phyloP scores from a whole-genome alignment of 108 stramenopile species.

The Asterionellopsis glacialis region DNA sequence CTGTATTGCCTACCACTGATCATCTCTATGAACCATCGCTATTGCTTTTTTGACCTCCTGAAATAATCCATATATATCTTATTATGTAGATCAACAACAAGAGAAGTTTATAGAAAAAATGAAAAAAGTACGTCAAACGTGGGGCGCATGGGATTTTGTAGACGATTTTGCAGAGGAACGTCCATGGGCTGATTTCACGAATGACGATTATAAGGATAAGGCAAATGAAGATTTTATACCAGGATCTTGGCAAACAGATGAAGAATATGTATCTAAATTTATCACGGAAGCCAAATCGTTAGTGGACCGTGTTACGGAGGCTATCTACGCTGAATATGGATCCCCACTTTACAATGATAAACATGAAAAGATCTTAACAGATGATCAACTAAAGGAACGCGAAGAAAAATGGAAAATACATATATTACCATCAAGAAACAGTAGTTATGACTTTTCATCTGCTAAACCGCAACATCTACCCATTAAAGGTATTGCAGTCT shows the following conservation, averaged over 20 bases:
- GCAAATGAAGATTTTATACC: conserved; percentile 22
- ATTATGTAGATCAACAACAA: conserved; percentile 17
- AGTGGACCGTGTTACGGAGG: conserved; percentile 39
- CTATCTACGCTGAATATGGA: conserved; percentile 48
- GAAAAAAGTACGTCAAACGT: conserved; percentile 20
- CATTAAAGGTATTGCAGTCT: conserved; percentile 4
- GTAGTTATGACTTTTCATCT: neutral
- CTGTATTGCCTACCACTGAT: too few species aligned
- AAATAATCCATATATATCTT: too few species aligned
- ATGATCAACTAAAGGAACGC: conserved; percentile 12
- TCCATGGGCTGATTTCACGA: conserved; percentile 14
- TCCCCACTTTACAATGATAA: conserved; percentile 1
- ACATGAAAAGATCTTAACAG: conserved; percentile 8
- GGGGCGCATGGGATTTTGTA: conserved; percentile 13
- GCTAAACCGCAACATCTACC: neutral
- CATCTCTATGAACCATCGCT: too few species aligned
- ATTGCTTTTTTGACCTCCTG: too few species aligned
- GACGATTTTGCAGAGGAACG: neutral
- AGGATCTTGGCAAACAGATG: conserved; percentile 40
- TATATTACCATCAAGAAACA: conserved; percentile 5
- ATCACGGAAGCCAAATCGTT: conserved; percentile 33
- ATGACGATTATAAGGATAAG: conserved; percentile 28
- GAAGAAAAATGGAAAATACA: conserved; percentile 9
- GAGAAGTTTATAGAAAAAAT: conserved; percentile 12
- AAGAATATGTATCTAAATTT: conserved; percentile 32